Evolutionary conservation across 306 rosid genomes (phyloP).

Genomic region (Casuarina glauca): DNA sequence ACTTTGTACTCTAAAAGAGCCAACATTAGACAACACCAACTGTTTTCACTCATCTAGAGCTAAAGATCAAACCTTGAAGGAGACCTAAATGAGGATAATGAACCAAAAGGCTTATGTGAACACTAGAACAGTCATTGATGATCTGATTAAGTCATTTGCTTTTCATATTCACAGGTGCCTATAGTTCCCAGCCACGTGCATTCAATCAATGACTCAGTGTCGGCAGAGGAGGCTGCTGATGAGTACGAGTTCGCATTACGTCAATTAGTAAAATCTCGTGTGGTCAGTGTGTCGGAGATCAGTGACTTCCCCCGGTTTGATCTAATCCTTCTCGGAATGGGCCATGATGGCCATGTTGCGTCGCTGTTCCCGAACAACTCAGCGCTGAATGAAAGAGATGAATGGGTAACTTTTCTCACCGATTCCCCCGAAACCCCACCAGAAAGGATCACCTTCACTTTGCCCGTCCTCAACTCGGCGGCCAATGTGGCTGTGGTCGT

Average conservation of each 20-base stretch:
- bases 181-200: slow-evolving; percentile 84
- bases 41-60: background rate
- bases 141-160: slow-evolving; percentile 27
- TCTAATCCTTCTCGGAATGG: slow-evolving; percentile 91
- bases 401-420: slow-evolving; percentile 89
- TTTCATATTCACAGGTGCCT: slow-evolving; percentile 62
- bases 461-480: slow-evolving; percentile 96
- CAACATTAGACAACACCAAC: background rate
- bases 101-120: slow-evolving; percentile 12
- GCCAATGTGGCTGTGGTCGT: slow-evolving; percentile 78
- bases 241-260: slow-evolving; percentile 89
- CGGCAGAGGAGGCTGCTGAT: slow-evolving; percentile 95
- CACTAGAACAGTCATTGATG: slow-evolving; percentile 19
- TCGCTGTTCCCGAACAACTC: slow-evolving; percentile 81
- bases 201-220: slow-evolving; percentile 82
- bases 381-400: slow-evolving; percentile 65
- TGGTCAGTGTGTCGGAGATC: slow-evolving; percentile 67
- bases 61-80: background rate
- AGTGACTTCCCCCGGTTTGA: slow-evolving; percentile 97
- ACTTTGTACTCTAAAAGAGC: too few species aligned
- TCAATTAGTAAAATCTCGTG: slow-evolving; percentile 86
- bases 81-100: background rate
- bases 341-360: slow-evolving; percentile 88
- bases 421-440: slow-evolving; percentile 98
- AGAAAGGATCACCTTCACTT: slow-evolving; percentile 91